phyloP scores from a whole-genome alignment of 2,329 filamentous ascomycete genomes.

The Fusarium sp. region DNA sequence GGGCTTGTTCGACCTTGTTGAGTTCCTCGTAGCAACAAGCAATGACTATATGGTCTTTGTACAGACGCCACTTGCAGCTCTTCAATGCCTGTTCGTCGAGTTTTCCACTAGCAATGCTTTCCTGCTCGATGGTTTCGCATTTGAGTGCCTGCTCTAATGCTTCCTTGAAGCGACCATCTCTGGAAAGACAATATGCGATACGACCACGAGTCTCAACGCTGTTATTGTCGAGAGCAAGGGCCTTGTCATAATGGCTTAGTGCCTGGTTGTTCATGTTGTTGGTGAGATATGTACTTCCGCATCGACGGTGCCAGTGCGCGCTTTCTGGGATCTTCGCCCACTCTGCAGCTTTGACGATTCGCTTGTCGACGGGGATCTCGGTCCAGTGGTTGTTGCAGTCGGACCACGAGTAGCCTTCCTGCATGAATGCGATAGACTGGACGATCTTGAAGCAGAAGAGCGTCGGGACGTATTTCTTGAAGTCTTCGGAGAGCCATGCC shows the following conservation, averaged over 20 bases:
- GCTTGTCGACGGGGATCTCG: constrained; percentile 52
- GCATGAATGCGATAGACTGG: constrained; percentile 57
- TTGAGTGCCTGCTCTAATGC: constrained; percentile 55
- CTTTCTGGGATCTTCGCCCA: constrained; percentile 55
- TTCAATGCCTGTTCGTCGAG: constrained; percentile 45
- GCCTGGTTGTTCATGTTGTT: constrained; percentile 55
- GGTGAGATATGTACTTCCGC: constrained; percentile 58
- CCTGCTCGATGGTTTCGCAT: constrained; percentile 55
- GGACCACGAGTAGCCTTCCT: constrained; percentile 56
- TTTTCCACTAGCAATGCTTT: constrained; percentile 46
- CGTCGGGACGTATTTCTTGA: constrained; percentile 56
- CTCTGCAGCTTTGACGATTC: constrained; percentile 54
- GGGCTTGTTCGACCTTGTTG: constrained; percentile 51
- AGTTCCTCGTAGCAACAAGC: constrained; percentile 55
- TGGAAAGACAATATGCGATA: constrained; percentile 58
- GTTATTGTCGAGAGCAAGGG: constrained; percentile 55
- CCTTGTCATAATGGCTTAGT: constrained; percentile 54
- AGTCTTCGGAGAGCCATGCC: constrained; percentile 56
- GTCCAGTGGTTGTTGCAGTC: constrained; percentile 56
- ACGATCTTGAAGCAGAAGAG: constrained; percentile 61
- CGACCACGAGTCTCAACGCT: constrained; percentile 57
- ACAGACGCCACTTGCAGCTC: constrained; percentile 56
- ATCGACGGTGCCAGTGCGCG: constrained; percentile 56
- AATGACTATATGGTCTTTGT: constrained; percentile 57
- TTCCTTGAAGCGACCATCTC: constrained; percentile 54